Evolutionary conservation across 257 asterid genomes (phyloP), one percentile per base, ranked within the genome.

Genomic region (Orobanche coerulescens): DNA sequence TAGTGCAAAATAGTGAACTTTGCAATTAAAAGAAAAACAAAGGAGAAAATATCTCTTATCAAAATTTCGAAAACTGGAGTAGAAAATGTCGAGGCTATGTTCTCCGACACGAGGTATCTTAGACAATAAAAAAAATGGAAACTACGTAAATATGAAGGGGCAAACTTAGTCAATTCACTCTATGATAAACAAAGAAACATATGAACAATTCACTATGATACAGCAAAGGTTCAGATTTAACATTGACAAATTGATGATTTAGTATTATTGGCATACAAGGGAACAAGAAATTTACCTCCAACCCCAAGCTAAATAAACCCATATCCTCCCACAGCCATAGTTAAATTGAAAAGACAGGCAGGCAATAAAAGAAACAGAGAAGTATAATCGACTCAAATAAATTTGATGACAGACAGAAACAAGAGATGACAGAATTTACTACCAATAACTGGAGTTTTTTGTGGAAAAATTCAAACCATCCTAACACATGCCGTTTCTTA

Each of bases 341-440:
- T 14, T 43, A 31, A 43, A 46, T 7, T 22, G 42, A 56, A 56
- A 30, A 65, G 30, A 10, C 13, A 34, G 51, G 10, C 13, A 34
- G 51, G 10, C 24, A 67, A 58, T 6, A 37, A 25, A 22, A 40
- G 57, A 18, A 19, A 46, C n/a, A 43, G 3, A 43, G 23, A 10
- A 43, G 5, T 43, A 42, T 20, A 43, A 43, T 9, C 15, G 24
- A 7, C 52, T 20, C 2, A 1, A 46, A 46, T 2, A 11, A 46
- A 39, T 39, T 9, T 39, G 46, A 39, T 39, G 58, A 34, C 36
- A 40, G 24, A 12, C 14, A 37, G 43, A 13, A 57, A 39, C 3
- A 39, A 26, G 20, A 33, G 51, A 57, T 2, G 50, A 14, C 49
- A 28, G 49, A 48, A 58, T 47, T 47, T 67, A 58, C 66, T 28